phyloP scores from a whole-genome alignment of 768 basidiomycete genomes.

The Dioszegia hungarica region DNA sequence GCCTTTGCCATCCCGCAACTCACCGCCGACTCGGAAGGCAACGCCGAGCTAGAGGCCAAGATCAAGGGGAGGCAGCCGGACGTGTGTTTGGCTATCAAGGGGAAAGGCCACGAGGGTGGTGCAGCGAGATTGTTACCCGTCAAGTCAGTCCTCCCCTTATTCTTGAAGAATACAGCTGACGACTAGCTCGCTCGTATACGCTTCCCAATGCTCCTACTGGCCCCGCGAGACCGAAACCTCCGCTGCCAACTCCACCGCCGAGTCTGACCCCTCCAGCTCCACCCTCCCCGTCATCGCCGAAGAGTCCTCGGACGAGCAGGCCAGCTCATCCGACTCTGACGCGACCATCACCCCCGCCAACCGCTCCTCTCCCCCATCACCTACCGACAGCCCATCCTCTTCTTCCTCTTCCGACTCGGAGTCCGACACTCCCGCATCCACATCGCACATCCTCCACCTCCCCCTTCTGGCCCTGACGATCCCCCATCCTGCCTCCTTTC shows the following conservation, averaged over 20 bases:
- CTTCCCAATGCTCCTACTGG: constrained; percentile 18
- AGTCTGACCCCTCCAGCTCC: background rate
- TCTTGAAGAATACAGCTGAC: background rate
- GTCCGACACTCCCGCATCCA: too few species aligned
- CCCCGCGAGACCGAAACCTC: background rate
- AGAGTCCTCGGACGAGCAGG: background rate
- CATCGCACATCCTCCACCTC: constrained; percentile 1
- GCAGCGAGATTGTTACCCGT: constrained; percentile 5
- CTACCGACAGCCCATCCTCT: background rate
- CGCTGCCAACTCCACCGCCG: background rate
- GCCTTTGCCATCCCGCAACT: constrained; percentile 10
- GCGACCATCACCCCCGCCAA: background rate
- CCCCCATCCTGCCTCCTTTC: constrained; percentile 10
- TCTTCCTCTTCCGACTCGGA: background rate
- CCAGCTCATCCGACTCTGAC: background rate
- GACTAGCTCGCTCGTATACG: constrained; percentile 16
- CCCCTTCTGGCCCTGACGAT: constrained; percentile 5
- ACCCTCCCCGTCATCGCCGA: constrained; percentile 3
- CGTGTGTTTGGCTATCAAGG: constrained; percentile 12
- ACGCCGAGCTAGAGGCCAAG: constrained; percentile 1
- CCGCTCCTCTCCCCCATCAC: background rate
- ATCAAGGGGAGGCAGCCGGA: constrained; percentile 13
- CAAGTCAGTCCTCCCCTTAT: constrained; percentile 4
- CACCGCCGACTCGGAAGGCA: background rate
- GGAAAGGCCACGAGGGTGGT: background rate